These are phyloP conservation scores for Ogataea pini DNA, from an alignment of 805 yeast genomes.

Conservation along the genomic window DNA sequence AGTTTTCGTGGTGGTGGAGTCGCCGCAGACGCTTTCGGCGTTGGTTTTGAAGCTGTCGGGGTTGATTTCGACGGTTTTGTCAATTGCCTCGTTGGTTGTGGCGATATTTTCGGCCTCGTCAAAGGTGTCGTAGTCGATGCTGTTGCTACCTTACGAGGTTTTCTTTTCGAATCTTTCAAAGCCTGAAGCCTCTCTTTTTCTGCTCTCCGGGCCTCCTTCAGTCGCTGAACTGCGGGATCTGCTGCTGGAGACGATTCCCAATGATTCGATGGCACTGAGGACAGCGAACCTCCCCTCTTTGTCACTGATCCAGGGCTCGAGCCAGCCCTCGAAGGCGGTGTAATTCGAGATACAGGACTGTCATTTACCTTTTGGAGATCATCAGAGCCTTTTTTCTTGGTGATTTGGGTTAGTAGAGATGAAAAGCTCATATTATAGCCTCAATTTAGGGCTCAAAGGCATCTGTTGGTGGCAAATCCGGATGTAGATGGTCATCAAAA, in stretches of 20 bases:
- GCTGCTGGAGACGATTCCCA: constrained; percentile 22
- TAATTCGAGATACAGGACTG: neutral
- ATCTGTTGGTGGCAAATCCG: neutral
- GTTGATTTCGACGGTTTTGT: constrained; percentile 5
- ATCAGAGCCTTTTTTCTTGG: constrained; percentile 24
- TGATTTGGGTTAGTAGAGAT: constrained; percentile 32
- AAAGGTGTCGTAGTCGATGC: constrained; percentile 4
- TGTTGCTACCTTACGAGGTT: constrained; percentile 11
- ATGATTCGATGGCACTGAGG: neutral
- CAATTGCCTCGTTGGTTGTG: constrained; percentile 12
- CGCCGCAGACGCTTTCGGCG: constrained; percentile 1
- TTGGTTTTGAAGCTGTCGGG: constrained; percentile 3
- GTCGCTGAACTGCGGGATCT: constrained; percentile 71
- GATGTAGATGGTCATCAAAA: neutral
- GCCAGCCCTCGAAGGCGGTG: neutral
- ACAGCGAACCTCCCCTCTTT: neutral
- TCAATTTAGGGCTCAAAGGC: neutral
- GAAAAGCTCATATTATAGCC: constrained; percentile 23
- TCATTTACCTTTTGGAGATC: neutral
- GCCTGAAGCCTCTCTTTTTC: constrained; percentile 48
- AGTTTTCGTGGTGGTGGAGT: constrained; percentile 37
- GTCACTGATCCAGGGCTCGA: neutral
- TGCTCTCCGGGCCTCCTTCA: constrained; percentile 63
- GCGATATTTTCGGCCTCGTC: constrained; percentile 8
- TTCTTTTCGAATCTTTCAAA: constrained; percentile 29